phyloP scores from a whole-genome alignment of 2,329 filamentous ascomycete genomes.

The Boeremia exigua region DNA sequence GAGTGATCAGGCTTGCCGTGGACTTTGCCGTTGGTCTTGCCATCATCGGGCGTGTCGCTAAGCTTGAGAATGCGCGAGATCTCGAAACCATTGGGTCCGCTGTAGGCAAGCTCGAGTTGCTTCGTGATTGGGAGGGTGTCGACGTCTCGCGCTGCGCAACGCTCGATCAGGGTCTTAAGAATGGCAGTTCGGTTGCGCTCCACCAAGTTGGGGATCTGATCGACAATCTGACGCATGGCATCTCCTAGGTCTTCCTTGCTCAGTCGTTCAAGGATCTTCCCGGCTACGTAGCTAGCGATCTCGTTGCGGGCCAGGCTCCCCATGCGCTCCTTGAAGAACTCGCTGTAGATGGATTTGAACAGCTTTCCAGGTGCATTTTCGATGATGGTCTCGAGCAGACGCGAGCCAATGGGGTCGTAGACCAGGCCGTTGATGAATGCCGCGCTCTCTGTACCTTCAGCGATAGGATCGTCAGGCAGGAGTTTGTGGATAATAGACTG shows the following conservation, averaged over 20 bases:
- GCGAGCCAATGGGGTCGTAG: constrained; percentile 89
- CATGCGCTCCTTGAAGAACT: constrained; percentile 80
- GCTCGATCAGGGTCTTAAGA: constrained; percentile 81
- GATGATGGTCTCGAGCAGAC: constrained; percentile 86
- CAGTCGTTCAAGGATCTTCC: constrained; percentile 80
- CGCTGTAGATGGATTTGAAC: constrained; percentile 86
- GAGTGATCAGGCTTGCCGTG: constrained; percentile 39
- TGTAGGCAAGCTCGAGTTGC: constrained; percentile 64
- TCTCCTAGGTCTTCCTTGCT: constrained; percentile 83
- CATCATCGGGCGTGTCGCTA: constrained; percentile 55
- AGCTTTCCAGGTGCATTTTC: constrained; percentile 81
- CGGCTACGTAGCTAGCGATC: constrained; percentile 85
- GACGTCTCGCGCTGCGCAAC: constrained; percentile 72
- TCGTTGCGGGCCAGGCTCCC: constrained; percentile 85
- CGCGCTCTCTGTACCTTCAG: constrained; percentile 74
- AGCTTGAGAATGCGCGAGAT: constrained; percentile 67
- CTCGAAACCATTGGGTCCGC: constrained; percentile 56
- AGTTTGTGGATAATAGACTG: constrained; percentile 77
- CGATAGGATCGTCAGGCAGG: constrained; percentile 78
- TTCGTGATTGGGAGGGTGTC: constrained; percentile 63
- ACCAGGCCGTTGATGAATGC: constrained; percentile 85
- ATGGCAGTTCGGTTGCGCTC: constrained; percentile 78
- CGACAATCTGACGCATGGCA: constrained; percentile 73
- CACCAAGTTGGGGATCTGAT: constrained; percentile 75
- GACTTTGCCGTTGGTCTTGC: constrained; percentile 21